Evolutionary conservation across 1,284 basidiomycete species (phyloP).

Genomic region (Apiotrichum brassicae): DNA sequence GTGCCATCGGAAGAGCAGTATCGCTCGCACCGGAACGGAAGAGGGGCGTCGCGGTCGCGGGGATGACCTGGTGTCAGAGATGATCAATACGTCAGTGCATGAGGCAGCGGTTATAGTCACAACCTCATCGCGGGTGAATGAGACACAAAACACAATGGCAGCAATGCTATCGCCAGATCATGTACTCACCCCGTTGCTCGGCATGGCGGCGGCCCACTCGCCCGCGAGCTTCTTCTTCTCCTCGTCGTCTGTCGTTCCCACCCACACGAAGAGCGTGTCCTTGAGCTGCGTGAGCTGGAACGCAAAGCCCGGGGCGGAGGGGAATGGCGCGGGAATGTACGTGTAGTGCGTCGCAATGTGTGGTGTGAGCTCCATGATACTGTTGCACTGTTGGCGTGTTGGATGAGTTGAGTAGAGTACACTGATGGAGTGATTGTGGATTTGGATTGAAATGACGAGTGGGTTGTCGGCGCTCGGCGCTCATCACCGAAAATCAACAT

Average conservation of each 20-base stretch:
- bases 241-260: constrained; percentile 51
- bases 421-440: too few species aligned
- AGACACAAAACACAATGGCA: too few species aligned
- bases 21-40: constrained; percentile 62
- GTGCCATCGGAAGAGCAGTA: constrained; percentile 63
- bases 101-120: neutral
- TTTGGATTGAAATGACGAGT: too few species aligned
- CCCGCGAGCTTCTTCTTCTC: constrained; percentile 52
- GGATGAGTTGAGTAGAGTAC: too few species aligned
- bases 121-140: too few species aligned
- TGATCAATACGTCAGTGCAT: neutral
- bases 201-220: constrained; percentile 84
- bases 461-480: too few species aligned
- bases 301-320: constrained; percentile 54
- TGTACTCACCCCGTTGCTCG: constrained; percentile 50
- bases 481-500: too few species aligned
- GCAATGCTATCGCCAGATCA: too few species aligned
- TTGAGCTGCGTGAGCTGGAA: constrained; percentile 64
- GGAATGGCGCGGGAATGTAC: constrained; percentile 29
- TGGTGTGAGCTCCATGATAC: constrained; percentile 8
- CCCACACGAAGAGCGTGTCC: constrained; percentile 75
- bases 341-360: constrained; percentile 30
- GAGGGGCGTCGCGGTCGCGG: constrained; percentile 58
- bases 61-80: constrained; percentile 38
- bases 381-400: too few species aligned